Percentiles rank a stretch among this genome's conserved stretches.
These are phyloP conservation scores for Paramecium biaurelia DNA, from an alignment of 73 alveolate genomes.

Conservation along the genomic window DNA sequence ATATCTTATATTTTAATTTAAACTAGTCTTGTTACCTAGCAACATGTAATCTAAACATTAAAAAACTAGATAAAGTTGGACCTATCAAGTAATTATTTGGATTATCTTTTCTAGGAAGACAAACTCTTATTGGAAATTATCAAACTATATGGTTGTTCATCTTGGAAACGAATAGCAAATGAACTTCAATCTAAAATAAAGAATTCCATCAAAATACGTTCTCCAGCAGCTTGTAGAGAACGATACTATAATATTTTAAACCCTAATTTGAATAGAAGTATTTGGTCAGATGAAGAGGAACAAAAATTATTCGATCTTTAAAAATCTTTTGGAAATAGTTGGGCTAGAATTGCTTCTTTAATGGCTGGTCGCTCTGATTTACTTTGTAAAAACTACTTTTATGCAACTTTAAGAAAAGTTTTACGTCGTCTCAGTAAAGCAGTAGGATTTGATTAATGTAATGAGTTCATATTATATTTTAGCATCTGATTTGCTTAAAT, in stretches of 20 bases:
- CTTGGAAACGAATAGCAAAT: neutral
- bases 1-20: neutral
- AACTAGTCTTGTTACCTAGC: neutral
- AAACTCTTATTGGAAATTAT: neutral
- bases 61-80: neutral
- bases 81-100: neutral
- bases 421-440: neutral
- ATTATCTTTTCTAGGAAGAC: neutral
- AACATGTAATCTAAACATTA: neutral
- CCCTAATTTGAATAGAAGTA: slow-evolving; percentile 68
- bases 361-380: slow-evolving; percentile 81
- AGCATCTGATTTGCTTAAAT: neutral
- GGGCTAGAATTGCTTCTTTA: slow-evolving; percentile 74
- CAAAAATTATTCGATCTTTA: slow-evolving; percentile 70
- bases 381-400: slow-evolving; percentile 77
- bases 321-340: slow-evolving; percentile 70
- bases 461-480: neutral
- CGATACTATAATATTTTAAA: slow-evolving; percentile 77
- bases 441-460: neutral
- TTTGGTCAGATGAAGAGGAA: slow-evolving; percentile 81
- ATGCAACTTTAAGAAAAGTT: slow-evolving; percentile 74
- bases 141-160: neutral
- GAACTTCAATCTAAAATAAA: neutral
- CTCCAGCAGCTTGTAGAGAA: slow-evolving; percentile 68
- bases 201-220: neutral